Conservation (phyloP, 441 rosid genomes). For the Jatropha podagrica region DNA sequence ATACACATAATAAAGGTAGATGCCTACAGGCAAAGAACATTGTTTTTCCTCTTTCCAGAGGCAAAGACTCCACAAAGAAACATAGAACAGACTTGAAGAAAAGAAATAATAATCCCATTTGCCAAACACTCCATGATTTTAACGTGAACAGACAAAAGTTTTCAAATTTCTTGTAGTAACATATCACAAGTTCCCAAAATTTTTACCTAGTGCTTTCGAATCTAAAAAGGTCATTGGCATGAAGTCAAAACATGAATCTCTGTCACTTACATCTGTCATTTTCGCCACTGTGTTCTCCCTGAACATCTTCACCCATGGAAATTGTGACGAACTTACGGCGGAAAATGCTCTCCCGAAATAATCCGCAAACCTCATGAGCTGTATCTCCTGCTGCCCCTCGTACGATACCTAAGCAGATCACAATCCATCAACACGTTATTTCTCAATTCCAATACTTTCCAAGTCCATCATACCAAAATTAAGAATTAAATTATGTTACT, state of each 20-base stretch:
- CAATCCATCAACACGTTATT: background rate
- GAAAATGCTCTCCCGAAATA: constrained; percentile 78
- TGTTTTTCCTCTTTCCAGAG: background rate
- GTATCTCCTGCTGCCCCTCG: constrained; percentile 75
- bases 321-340: constrained; percentile 61
- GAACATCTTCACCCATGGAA: constrained; percentile 85
- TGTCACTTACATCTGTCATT: constrained; percentile 64
- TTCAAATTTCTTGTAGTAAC: background rate
- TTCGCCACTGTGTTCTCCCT: constrained; percentile 67
- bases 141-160: background rate
- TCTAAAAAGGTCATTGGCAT: background rate
- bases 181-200: background rate
- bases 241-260: background rate
- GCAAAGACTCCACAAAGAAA: background rate
- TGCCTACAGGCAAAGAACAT: background rate
- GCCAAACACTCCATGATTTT: background rate
- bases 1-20: background rate
- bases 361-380: constrained; percentile 86
- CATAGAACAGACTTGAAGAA: background rate
- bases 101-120: background rate
- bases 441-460: background rate
- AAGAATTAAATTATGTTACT: constrained; percentile 17
- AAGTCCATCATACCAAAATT: constrained; percentile 17
- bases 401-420: constrained; percentile 49
- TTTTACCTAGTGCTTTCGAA: background rate